Evolutionary conservation across 768 basidiomycete genomes (phyloP).

Genomic region (Daedaleopsis nitida): DNA sequence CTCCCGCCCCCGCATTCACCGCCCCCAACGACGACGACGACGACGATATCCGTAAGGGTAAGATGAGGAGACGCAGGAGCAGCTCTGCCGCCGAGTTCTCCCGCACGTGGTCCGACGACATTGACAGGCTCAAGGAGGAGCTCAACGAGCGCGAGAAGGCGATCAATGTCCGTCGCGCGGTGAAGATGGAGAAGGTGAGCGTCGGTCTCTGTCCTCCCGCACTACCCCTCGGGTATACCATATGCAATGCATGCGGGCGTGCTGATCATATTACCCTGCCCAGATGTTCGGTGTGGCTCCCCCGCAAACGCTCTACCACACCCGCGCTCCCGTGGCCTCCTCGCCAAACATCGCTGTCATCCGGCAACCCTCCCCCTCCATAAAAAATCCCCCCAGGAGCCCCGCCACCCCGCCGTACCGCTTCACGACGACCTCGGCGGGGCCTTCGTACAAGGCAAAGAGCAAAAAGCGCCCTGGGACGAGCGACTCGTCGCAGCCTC

Average conservation of each 20-base stretch:
- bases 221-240: constrained; percentile 3
- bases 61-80: constrained; percentile 54
- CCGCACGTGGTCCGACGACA: constrained; percentile 52
- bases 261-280: neutral
- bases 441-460: constrained; percentile 34
- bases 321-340: constrained; percentile 50
- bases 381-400: constrained; percentile 12
- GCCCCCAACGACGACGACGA: constrained; percentile 35
- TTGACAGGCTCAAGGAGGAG: constrained; percentile 69
- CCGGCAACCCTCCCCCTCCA: constrained; percentile 17
- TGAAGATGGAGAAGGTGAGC: constrained; percentile 86
- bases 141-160: constrained; percentile 75
- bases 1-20: constrained; percentile 35
- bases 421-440: constrained; percentile 1
- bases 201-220: neutral
- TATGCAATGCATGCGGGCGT: constrained; percentile 5
- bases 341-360: constrained; percentile 16
- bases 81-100: constrained; percentile 52
- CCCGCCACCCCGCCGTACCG: constrained; percentile 14
- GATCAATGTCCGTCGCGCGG: constrained; percentile 74
- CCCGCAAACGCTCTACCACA: constrained; percentile 78
- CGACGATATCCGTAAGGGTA: constrained; percentile 32
- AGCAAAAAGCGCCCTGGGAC: constrained; percentile 57
- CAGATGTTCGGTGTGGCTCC: constrained; percentile 85
- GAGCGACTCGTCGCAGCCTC: constrained; percentile 59